These are phyloP conservation scores for Xylaria scruposa DNA, from an alignment of 495 filamentous ascomycete genomes.

Conservation along the genomic window DNA sequence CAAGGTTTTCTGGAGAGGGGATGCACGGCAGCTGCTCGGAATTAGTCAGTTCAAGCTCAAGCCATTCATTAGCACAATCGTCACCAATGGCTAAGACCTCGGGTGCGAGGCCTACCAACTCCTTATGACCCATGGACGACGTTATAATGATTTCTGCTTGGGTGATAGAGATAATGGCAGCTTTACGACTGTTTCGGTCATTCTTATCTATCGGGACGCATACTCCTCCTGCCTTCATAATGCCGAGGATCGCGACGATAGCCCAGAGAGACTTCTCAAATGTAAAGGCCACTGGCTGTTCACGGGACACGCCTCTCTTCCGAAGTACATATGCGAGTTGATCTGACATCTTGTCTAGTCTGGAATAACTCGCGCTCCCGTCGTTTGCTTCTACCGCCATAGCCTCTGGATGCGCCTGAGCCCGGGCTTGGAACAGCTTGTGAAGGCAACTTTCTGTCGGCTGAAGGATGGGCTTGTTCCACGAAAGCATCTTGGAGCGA, in stretches of 20 bases:
- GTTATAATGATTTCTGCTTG: conserved; percentile 18
- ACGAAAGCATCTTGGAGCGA: conserved; percentile 47
- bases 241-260: conserved; percentile 53
- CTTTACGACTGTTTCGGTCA: conserved; percentile 60
- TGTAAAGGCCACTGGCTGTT: conserved; percentile 49
- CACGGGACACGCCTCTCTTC: conserved; percentile 37
- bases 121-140: neutral
- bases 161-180: conserved; percentile 34
- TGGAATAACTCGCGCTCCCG: conserved; percentile 55
- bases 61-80: conserved; percentile 9
- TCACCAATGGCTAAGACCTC: neutral
- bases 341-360: conserved; percentile 55
- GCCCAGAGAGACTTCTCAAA: conserved; percentile 57
- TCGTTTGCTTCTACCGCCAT: conserved; percentile 52
- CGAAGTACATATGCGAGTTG: conserved; percentile 47
- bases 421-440: conserved; percentile 8
- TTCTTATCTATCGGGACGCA: conserved; percentile 63
- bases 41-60: neutral
- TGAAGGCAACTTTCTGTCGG: conserved; percentile 38
- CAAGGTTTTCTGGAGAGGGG: conserved; percentile 27
- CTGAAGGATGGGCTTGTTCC: conserved; percentile 51
- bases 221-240: conserved; percentile 53
- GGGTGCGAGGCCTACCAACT: conserved; percentile 2
- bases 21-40: neutral
- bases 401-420: conserved; percentile 1